Conservation (phyloP, 2,329 filamentous ascomycete genomes). For the Cytospora chrysosperma region DNA sequence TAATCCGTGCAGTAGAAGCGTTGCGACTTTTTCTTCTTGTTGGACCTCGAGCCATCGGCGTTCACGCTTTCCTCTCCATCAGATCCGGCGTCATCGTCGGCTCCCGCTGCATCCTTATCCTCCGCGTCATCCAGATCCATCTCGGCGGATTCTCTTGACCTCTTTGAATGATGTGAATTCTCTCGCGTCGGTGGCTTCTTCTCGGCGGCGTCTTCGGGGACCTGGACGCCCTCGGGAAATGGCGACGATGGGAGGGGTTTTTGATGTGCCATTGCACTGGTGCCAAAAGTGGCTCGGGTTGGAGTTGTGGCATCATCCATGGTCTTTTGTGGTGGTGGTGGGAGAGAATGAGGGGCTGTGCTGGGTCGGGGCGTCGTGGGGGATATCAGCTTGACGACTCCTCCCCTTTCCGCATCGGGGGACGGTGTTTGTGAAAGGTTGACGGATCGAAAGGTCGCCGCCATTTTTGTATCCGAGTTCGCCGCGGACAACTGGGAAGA, state of each 20-base stretch:
- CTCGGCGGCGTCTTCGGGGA: conserved; percentile 45
- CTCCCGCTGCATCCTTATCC: conserved; percentile 50
- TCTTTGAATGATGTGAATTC: conserved; percentile 60
- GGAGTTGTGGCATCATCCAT: conserved; percentile 58
- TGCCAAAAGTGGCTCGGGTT: conserved; percentile 56
- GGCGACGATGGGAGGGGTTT: conserved; percentile 54
- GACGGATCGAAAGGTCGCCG: conserved; percentile 61
- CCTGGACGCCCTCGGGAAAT: conserved; percentile 50
- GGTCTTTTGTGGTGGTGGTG: conserved; percentile 29
- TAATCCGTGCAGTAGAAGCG: conserved; percentile 96
- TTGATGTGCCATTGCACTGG: conserved; percentile 44
- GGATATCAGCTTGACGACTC: conserved; percentile 50
- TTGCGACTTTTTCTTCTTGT: conserved; percentile 95
- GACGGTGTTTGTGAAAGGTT: conserved; percentile 49
- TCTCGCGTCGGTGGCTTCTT: conserved; percentile 48
- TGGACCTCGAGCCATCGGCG: conserved; percentile 65
- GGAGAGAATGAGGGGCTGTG: conserved; percentile 32
- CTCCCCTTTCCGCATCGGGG: conserved; percentile 48
- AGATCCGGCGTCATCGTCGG: conserved; percentile 54
- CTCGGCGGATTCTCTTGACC: conserved; percentile 65
- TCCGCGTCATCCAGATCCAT: conserved; percentile 77
- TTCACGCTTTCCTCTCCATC: conserved; percentile 62
- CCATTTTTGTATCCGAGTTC: conserved; percentile 34
- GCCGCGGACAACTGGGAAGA: conserved; percentile 16
- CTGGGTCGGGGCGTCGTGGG: conserved; percentile 36